Evolutionary conservation across 2,329 filamentous ascomycete genomes (phyloP).

Genomic region (Penicillium griseofulvum): DNA sequence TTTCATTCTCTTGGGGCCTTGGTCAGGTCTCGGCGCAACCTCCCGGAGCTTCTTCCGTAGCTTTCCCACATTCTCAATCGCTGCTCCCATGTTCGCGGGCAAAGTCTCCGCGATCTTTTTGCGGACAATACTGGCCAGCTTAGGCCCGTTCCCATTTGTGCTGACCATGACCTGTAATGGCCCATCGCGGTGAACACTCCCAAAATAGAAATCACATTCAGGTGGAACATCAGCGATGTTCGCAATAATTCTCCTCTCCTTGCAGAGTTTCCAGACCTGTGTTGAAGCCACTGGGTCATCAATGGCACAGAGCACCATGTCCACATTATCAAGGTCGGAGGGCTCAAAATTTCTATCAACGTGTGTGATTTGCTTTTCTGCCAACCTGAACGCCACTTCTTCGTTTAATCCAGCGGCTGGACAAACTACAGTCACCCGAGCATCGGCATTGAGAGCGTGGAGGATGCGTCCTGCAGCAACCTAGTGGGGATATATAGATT

Average conservation of each 20-base stretch:
- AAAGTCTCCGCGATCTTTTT: constrained; percentile 74
- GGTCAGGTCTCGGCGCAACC: constrained; percentile 67
- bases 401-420: constrained; percentile 77
- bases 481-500: constrained; percentile 49
- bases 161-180: constrained; percentile 98
- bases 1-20: constrained; percentile 84
- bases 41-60: constrained; percentile 75
- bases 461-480: constrained; percentile 93
- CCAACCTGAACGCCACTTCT: constrained; percentile 80
- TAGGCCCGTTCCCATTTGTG: constrained; percentile 94
- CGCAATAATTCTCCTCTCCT: constrained; percentile 75
- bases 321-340: constrained; percentile 73
- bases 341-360: constrained; percentile 81
- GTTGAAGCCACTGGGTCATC: constrained; percentile 92
- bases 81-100: constrained; percentile 76
- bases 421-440: constrained; percentile 80
- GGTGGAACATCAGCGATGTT: constrained; percentile 97
- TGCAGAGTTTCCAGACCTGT: constrained; percentile 89
- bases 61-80: constrained; percentile 79
- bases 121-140: constrained; percentile 81
- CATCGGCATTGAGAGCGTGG: constrained; percentile 92
- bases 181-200: constrained; percentile 89
- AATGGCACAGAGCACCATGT: constrained; percentile 90
- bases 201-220: constrained; percentile 99
- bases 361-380: constrained; percentile 72